phyloP scores from a whole-genome alignment of 305 asterid species.

The Fraxinus sp. region DNA sequence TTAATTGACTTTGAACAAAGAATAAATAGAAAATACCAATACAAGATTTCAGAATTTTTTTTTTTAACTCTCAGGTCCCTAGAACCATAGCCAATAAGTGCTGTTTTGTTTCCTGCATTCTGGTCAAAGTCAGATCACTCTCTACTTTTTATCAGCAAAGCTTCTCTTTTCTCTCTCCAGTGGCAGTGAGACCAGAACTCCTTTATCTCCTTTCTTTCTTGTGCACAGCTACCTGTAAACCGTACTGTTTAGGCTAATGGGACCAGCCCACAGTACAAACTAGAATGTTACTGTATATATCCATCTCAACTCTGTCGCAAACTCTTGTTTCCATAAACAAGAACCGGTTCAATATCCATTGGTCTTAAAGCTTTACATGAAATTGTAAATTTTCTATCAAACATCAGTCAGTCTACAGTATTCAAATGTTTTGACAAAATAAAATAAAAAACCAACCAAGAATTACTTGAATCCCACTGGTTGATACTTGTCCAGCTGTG shows the following conservation, averaged over 20 bases:
- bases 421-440: not conserved
- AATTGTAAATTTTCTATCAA: not conserved
- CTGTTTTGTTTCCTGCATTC: not conserved
- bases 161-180: not conserved
- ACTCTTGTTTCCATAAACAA: not conserved
- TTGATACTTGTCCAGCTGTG: slow-evolving; percentile 7
- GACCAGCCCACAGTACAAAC: slow-evolving; percentile 14
- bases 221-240: not conserved
- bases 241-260: not conserved
- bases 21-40: not conserved
- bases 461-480: not conserved
- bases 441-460: not conserved
- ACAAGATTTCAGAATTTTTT: not conserved
- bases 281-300: not conserved
- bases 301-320: not conserved
- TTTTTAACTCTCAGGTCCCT: not conserved
- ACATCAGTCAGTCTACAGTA: not conserved
- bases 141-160: not conserved
- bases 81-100: slow-evolving; percentile 4
- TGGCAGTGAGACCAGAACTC: not conserved
- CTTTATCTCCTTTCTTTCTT: slow-evolving; percentile 13
- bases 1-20: not conserved
- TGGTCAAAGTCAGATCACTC: slow-evolving; percentile 4
- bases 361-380: not conserved
- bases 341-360: not conserved